A percentile compares a stretch with the other conserved stretches of the same genome.
These are phyloP conservation scores for Tetragonia tetragonoides DNA, from an alignment of 148 eudicot genomes.

Conservation along the genomic window DNA sequence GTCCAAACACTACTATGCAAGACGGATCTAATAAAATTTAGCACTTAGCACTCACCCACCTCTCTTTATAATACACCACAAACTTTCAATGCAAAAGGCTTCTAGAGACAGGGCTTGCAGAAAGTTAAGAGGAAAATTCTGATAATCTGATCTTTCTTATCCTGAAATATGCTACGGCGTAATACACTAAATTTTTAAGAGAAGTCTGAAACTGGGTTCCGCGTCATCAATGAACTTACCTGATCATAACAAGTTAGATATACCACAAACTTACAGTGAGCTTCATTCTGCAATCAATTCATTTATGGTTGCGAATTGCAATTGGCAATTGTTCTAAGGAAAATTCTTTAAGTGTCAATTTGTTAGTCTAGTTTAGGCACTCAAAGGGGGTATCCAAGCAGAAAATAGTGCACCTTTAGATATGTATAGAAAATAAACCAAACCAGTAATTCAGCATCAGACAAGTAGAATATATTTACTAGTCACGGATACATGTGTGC, in stretches of 20 bases:
- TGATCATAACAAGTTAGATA: neutral
- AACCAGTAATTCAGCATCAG: neutral
- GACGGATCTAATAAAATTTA: neutral
- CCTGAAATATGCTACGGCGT: too few species aligned
- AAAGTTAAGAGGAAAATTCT: too few species aligned
- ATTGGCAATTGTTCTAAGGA: neutral
- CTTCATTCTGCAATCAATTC: neutral
- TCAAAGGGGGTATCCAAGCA: neutral
- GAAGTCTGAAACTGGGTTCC: neutral
- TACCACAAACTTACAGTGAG: neutral
- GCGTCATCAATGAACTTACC: neutral
- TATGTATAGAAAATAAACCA: neutral
- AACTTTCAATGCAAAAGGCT: neutral
- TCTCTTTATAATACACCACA: neutral
- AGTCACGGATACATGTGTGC: neutral
- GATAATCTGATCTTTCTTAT: too few species aligned
- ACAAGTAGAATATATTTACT: neutral
- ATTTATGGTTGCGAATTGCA: neutral
- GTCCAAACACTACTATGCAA: neutral
- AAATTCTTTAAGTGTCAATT: neutral
- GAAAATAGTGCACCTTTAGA: neutral
- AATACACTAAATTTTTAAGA: too few species aligned
- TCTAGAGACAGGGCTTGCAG: too few species aligned
- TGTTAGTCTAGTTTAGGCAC: neutral
- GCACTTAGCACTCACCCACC: neutral